These are phyloP conservation scores for Mucor piriformis DNA, from an alignment of 371 early-diverging fungal species.

Conservation along the genomic window DNA sequence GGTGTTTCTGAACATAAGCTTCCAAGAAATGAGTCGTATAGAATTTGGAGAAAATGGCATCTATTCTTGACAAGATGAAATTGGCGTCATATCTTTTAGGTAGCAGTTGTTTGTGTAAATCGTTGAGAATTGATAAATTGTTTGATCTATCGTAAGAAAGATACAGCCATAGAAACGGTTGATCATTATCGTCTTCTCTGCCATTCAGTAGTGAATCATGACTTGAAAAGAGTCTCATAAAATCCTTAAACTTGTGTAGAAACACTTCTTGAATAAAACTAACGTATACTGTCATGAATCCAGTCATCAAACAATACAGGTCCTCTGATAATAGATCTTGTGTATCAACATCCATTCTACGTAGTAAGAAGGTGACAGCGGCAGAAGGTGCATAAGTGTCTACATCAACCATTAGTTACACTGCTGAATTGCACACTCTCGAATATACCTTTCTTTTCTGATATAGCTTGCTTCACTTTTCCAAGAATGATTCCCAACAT, in stretches of 20 bases:
- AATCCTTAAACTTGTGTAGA: conserved; percentile 31
- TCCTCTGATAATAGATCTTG: conserved; percentile 20
- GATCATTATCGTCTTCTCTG: background rate
- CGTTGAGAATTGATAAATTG: conserved; percentile 6
- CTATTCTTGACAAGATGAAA: conserved; percentile 19
- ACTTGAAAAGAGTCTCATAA: conserved; percentile 36
- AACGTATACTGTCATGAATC: conserved; percentile 51
- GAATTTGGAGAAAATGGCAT: conserved; percentile 51
- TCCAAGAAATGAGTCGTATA: conserved; percentile 59
- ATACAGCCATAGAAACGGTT: conserved; percentile 18
- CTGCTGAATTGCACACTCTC: background rate
- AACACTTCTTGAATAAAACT: conserved; percentile 41
- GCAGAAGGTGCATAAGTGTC: conserved; percentile 84
- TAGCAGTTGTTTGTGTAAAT: conserved; percentile 27
- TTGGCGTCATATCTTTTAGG: background rate
- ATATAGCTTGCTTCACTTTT: conserved; percentile 13
- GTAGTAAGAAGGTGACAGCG: conserved; percentile 49
- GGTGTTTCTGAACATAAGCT: conserved; percentile 57
- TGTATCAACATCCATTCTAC: conserved; percentile 10
- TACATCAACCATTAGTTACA: background rate
- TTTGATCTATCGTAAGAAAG: background rate
- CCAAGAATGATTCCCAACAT: conserved; percentile 7
- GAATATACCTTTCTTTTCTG: conserved; percentile 13
- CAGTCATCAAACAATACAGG: conserved; percentile 39
- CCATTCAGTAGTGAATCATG: conserved; percentile 28